These are phyloP conservation scores for Podochytrium sp. DNA, from an alignment of 192 early-diverging fungal species.

Conservation along the genomic window DNA sequence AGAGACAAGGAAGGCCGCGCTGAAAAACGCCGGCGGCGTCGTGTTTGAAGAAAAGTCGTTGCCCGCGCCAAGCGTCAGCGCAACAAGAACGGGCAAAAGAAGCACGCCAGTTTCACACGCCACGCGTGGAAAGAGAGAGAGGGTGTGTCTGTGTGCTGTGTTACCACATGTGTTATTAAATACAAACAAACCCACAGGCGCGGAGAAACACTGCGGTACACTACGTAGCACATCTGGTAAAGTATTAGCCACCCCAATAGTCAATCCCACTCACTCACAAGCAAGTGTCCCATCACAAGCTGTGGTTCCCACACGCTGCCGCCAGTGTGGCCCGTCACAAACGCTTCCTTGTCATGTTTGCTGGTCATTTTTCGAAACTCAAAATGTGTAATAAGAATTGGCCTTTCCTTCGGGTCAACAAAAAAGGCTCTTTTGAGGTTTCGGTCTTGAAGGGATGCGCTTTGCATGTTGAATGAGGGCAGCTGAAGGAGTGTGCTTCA, in stretches of 20 bases:
- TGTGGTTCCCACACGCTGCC: constrained; percentile 41
- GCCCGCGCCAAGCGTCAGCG: constrained; percentile 34
- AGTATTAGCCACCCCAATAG: not conserved
- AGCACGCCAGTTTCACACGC: constrained; percentile 35
- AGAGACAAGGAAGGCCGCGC: not conserved
- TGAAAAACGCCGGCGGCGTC: not conserved
- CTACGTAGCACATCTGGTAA: constrained; percentile 30
- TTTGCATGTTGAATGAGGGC: too few relatives aligned
- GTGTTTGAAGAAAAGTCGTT: too few relatives aligned
- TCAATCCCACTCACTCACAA: not conserved
- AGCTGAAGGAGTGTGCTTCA: too few relatives aligned
- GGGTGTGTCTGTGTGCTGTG: not conserved
- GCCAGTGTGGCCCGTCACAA: constrained; percentile 47
- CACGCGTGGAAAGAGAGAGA: not conserved
- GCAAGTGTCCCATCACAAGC: constrained; percentile 22
- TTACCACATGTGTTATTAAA: too few relatives aligned
- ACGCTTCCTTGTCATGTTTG: constrained; percentile 42
- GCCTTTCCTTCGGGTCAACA: too few relatives aligned
- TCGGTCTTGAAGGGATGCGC: too few relatives aligned
- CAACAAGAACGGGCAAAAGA: constrained; percentile 23
- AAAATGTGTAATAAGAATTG: too few relatives aligned
- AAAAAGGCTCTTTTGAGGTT: too few relatives aligned
- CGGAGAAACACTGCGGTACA: constrained; percentile 22
- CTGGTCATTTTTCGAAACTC: too few relatives aligned
- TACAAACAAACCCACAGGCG: not conserved